Percentiles rank a stretch among this genome's conserved stretches.
Conservation (phyloP, 352 stramenopile species). For the Phytophthora idaei region DNA sequence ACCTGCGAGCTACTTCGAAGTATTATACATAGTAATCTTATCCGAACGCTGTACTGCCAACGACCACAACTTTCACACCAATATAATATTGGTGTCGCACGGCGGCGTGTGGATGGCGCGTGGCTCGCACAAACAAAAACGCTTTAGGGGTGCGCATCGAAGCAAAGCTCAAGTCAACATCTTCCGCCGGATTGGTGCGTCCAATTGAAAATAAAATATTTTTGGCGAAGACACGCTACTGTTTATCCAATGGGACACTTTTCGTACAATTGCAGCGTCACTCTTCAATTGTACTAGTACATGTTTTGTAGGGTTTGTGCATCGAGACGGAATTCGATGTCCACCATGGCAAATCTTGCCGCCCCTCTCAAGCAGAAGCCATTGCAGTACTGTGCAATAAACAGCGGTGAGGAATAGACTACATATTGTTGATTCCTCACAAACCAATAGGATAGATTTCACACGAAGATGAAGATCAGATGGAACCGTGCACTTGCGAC, state of each 20-base stretch:
- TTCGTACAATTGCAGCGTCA: too few relatives aligned
- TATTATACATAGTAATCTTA: too few relatives aligned
- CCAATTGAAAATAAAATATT: conserved; percentile 13
- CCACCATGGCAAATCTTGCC: conserved; percentile 14
- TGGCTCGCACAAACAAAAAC: conserved; percentile 9
- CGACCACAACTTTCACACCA: too few relatives aligned
- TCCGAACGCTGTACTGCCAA: too few relatives aligned
- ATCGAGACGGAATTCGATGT: conserved; percentile 13
- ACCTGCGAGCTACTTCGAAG: too few relatives aligned
- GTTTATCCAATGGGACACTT: too few relatives aligned
- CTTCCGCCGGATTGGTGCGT: conserved; percentile 26
- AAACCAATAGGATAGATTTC: too few relatives aligned
- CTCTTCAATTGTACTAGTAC: neutral
- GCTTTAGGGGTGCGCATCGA: neutral
- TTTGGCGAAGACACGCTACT: too few relatives aligned
- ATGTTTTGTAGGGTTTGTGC: conserved; percentile 17
- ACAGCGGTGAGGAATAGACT: neutral
- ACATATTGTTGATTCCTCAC: neutral
- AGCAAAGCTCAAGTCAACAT: conserved; percentile 31
- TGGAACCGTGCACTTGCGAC: neutral
- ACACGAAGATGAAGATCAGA: neutral
- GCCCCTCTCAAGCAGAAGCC: conserved; percentile 8
- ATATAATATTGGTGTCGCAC: conserved; percentile 22
- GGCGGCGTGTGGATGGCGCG: neutral
- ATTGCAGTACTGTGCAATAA: neutral